phyloP scores from a whole-genome alignment of 2,329 filamentous ascomycete species.

The Xylariaceae sp. region DNA sequence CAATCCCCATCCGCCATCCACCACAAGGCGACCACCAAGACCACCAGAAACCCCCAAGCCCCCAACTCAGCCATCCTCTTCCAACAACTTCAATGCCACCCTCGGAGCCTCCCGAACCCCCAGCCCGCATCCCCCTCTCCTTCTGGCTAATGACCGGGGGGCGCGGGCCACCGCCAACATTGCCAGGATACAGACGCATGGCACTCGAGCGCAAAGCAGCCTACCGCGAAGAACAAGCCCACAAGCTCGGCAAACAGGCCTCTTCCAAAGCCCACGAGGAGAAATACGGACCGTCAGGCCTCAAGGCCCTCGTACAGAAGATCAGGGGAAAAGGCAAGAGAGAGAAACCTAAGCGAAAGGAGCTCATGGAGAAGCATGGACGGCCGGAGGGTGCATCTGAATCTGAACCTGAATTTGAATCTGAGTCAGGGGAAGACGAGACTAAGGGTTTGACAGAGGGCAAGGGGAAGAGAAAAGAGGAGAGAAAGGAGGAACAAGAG shows the following conservation, averaged over 20 bases:
- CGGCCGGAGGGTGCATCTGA: neutral
- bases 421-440: neutral
- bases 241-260: constrained; percentile 2
- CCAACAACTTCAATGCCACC: neutral
- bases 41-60: no score
- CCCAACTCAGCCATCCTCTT: no score
- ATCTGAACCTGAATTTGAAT: neutral
- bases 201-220: constrained; percentile 17
- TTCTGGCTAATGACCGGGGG: constrained; percentile 16
- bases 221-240: constrained; percentile 4
- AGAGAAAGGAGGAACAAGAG: no score
- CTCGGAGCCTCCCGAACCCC: neutral
- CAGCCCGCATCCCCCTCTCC: constrained; percentile 4
- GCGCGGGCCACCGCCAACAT: constrained; percentile 9
- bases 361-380: constrained; percentile 2
- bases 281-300: constrained; percentile 11
- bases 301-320: neutral
- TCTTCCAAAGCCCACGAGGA: constrained; percentile 13
- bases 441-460: no score
- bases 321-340: constrained; percentile 4
- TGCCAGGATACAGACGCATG: constrained; percentile 9
- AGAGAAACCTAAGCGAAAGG: neutral
- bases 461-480: neutral
- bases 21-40: no score
- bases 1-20: no score